Base-by-base conservation (phyloP, 306 rosid genomes). In the Biancaea sappan region DNA sequence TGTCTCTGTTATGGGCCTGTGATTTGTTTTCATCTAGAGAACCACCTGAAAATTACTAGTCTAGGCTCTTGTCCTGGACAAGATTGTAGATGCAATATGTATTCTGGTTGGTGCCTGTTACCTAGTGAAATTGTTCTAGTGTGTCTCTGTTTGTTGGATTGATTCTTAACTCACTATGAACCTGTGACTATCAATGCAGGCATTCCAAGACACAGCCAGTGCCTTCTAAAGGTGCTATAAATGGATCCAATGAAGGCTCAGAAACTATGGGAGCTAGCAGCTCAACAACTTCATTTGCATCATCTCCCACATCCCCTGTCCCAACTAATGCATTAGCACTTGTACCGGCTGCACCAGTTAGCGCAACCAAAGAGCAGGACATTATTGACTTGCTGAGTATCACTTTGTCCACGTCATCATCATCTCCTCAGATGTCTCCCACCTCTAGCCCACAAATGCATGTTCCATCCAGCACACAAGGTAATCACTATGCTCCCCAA, bases 351-450 rank as follows among this genome's bases (percentile, higher is more conserved):
- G 80, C 90, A 24, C 86, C 91, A 2, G 80, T 81, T 37, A 87
- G 76, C 75, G 82, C 85, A 16, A 15, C 85, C 19, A 80, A 86
- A 65, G 96, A 95, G 64, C 97, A 92, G 91, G 91, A 95, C 79
- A 83, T 95, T 38, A 88, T 95, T 48, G 98, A 95, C 84, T 85
- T 95, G 38, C 85, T 92, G 80, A 92, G 98, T 69, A 79, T 92
- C 80, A 87, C 97, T 44, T 79, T 95, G 74, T 89, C 96, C 7
- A 59, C 84, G 18, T 4, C 90, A 24, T 79, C 84, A 15, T 72
- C 84, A 54, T 80, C 96, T 69, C 79, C 90, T 4, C 80, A 62
- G 59, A 37, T 84, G 46, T 37, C 82, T 11, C 81, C 80, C 6
- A 48, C 88, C 61, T 74, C 93, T 35, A 73, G 69, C 82, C 91